Conservation (phyloP, 2,329 filamentous ascomycete genomes). For the Aspergillus pseudoviridinutans region DNA sequence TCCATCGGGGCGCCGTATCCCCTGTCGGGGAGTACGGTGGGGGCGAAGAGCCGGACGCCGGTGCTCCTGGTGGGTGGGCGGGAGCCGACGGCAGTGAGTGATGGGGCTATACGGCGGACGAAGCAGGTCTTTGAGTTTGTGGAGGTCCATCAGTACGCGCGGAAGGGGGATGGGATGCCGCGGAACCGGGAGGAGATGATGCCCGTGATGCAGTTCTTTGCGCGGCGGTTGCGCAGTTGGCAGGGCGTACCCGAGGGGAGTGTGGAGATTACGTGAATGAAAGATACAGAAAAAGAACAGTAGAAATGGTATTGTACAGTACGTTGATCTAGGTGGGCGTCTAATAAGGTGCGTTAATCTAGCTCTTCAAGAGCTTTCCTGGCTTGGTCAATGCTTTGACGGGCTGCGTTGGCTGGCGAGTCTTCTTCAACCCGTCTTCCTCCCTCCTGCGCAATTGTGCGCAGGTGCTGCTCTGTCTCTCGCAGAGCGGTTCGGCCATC, state of each 20-base stretch:
- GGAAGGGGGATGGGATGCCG: conserved; percentile 77
- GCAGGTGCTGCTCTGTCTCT: conserved; percentile 50
- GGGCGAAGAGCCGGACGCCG: conserved; percentile 37
- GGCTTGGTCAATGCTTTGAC: conserved; percentile 45
- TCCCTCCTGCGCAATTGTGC: conserved; percentile 43
- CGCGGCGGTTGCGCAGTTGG: conserved; percentile 39
- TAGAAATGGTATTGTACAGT: conserved; percentile 8
- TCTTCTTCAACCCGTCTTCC: conserved; percentile 34
- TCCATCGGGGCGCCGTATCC: conserved; percentile 43
- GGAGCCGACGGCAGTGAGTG: conserved; percentile 52
- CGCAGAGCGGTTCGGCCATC: conserved; percentile 54
- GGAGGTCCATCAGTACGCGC: conserved; percentile 65
- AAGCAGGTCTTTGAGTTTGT: conserved; percentile 65
- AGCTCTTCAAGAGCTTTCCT: conserved; percentile 44
- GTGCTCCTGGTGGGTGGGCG: conserved; percentile 40
- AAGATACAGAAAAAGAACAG: neutral
- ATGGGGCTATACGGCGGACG: conserved; percentile 60
- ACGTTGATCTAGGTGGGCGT: neutral
- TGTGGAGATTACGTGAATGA: conserved; percentile 34
- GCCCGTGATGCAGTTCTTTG: conserved; percentile 78
- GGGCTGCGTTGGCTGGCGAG: conserved; percentile 37
- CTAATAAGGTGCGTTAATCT: conserved; percentile 9
- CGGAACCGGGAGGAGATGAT: conserved; percentile 76
- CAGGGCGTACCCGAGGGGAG: conserved; percentile 45
- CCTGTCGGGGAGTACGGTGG: conserved; percentile 27